Conservation (phyloP, 2,329 filamentous ascomycete genomes). For the Fusarium irregulare region DNA sequence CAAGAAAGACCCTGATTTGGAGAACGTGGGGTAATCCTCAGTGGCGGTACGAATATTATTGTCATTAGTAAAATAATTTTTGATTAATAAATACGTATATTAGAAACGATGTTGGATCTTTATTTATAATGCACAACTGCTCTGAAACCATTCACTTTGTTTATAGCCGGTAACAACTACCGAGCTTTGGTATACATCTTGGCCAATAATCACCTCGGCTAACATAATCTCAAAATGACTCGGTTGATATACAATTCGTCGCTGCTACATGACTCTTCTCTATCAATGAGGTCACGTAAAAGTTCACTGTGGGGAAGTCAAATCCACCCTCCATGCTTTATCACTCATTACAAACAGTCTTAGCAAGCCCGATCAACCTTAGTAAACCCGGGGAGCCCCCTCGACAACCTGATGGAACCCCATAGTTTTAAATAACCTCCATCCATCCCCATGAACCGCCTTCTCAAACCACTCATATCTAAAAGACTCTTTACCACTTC, state of each 20-base stretch:
- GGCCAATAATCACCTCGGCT: neutral
- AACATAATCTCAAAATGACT: neutral
- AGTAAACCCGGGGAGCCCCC: conserved; percentile 9
- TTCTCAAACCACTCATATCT: conserved; percentile 17
- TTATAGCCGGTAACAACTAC: neutral
- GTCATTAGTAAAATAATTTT: neutral
- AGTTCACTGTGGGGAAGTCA: conserved; percentile 21
- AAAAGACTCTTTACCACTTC: conserved; percentile 16
- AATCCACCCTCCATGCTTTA: conserved; percentile 32
- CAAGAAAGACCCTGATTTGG: neutral
- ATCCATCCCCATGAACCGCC: neutral
- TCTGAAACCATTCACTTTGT: neutral
- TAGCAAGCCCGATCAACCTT: conserved; percentile 3
- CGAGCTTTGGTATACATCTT: neutral
- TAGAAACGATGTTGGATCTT: neutral
- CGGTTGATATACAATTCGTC: neutral
- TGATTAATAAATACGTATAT: neutral
- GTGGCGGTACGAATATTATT: neutral
- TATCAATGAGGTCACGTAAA: conserved; percentile 23
- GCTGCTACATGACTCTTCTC: conserved; percentile 7
- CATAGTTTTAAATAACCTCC: conserved; percentile 19
- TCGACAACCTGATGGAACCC: neutral
- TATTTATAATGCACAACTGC: neutral
- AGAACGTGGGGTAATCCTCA: neutral
- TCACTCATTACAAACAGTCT: conserved; percentile 33